phyloP scores from a whole-genome alignment of 441 rosid genomes.

The Populus hybrid region DNA sequence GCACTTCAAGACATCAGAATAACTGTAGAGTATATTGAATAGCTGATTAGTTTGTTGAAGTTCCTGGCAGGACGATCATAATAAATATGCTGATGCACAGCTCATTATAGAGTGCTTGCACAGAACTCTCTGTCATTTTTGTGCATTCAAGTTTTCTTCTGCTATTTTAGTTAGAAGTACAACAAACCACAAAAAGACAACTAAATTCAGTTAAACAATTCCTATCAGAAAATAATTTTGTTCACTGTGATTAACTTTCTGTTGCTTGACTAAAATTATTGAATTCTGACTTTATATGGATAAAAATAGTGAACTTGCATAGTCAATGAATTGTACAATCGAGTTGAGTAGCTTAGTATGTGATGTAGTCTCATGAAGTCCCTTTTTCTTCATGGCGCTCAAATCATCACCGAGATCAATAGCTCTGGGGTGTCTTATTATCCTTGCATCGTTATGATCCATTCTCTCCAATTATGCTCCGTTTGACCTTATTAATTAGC shows the following conservation, averaged over 20 bases:
- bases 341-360: background rate
- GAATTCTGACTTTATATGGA: background rate
- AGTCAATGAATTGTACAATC: background rate
- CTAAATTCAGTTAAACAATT: background rate
- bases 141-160: constrained; percentile 1
- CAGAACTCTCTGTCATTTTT: background rate
- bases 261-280: background rate
- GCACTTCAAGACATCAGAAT: constrained; percentile 99
- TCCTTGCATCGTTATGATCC: background rate
- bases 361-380: constrained; percentile 4
- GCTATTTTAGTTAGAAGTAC: constrained; percentile 7
- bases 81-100: constrained; percentile 97
- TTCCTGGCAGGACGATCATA: constrained; percentile 98
- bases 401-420: constrained; percentile 10
- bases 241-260: background rate
- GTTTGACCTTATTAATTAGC: background rate
- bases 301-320: background rate
- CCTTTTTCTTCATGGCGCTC: constrained; percentile 5
- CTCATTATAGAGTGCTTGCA: constrained; percentile 84
- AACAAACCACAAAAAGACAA: background rate
- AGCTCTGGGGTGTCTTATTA: background rate
- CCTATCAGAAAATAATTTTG: background rate
- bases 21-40: constrained; percentile 97
- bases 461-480: constrained; percentile 9
- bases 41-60: constrained; percentile 99